phyloP scores from a whole-genome alignment of 2,329 filamentous ascomycete species.

The Chrysoporthe puriensis region DNA sequence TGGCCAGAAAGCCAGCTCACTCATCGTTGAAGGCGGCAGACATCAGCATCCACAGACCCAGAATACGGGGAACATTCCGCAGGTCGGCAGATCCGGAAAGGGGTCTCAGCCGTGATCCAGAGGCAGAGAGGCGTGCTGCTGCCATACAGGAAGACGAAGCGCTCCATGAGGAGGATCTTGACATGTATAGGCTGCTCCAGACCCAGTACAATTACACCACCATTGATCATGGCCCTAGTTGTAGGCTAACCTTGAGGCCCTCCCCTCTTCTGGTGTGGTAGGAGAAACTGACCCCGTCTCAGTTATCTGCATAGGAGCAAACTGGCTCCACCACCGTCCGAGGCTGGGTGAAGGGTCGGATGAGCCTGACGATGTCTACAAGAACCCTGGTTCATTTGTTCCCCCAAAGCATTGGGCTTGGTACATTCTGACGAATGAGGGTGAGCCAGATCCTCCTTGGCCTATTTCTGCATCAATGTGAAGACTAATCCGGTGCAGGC shows the following conservation, averaged over 20 bases:
- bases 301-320: conserved; percentile 74
- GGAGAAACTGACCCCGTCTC: background rate
- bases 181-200: conserved; percentile 59
- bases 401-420: conserved; percentile 65
- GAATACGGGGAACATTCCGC: conserved; percentile 12
- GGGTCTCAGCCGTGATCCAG: background rate
- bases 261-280: conserved; percentile 29
- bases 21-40: background rate
- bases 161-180: conserved; percentile 35
- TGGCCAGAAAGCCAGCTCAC: background rate
- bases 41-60: background rate
- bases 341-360: conserved; percentile 30
- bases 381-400: conserved; percentile 35
- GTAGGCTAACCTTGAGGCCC: conserved; percentile 43
- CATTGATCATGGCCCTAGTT: conserved; percentile 68
- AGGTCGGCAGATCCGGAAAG: conserved; percentile 19
- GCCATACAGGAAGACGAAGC: background rate
- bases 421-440: conserved; percentile 69
- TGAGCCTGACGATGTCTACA: conserved; percentile 6
- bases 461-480: conserved; percentile 14
- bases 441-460: conserved; percentile 40
- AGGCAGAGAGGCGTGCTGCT: background rate
- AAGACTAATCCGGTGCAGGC: conserved; percentile 44
- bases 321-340: conserved; percentile 57
- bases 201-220: conserved; percentile 78